Conservation (phyloP, 1,284 basidiomycete species). For the Marasmius sp. region DNA sequence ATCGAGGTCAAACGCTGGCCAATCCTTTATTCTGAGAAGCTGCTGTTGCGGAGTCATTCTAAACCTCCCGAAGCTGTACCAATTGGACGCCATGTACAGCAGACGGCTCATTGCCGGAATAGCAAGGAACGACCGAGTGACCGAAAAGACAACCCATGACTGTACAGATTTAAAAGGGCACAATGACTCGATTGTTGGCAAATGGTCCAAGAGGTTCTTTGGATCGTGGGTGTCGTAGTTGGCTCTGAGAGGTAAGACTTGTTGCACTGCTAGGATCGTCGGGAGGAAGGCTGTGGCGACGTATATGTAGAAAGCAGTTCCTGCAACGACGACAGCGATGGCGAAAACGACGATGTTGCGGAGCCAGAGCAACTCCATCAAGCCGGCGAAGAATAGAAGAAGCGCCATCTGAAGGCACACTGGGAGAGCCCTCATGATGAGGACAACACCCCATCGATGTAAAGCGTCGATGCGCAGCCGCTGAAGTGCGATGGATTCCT, state of each 20-base stretch:
- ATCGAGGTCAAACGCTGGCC: background rate
- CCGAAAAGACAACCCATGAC: background rate
- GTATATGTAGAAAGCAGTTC: background rate
- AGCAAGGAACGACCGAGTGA: background rate
- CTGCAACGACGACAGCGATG: background rate
- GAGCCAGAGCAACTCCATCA: conserved; percentile 2
- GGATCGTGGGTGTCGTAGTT: background rate
- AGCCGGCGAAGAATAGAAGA: conserved; percentile 1
- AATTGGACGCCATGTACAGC: background rate
- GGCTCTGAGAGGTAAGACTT: background rate
- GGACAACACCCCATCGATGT: background rate
- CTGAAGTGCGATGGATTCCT: background rate
- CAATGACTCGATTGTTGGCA: background rate
- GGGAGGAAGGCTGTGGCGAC: background rate
- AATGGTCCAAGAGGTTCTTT: background rate
- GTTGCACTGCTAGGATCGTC: background rate
- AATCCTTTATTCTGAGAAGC: background rate
- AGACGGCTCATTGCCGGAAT: background rate
- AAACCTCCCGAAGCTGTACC: background rate
- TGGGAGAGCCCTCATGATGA: background rate
- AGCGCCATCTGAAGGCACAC: background rate
- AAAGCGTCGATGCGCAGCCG: background rate
- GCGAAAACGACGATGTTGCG: background rate
- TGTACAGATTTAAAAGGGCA: background rate
- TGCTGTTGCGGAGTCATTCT: background rate